phyloP scores from a whole-genome alignment of 176 grass and related monocot species.

The Typha latifolia region DNA sequence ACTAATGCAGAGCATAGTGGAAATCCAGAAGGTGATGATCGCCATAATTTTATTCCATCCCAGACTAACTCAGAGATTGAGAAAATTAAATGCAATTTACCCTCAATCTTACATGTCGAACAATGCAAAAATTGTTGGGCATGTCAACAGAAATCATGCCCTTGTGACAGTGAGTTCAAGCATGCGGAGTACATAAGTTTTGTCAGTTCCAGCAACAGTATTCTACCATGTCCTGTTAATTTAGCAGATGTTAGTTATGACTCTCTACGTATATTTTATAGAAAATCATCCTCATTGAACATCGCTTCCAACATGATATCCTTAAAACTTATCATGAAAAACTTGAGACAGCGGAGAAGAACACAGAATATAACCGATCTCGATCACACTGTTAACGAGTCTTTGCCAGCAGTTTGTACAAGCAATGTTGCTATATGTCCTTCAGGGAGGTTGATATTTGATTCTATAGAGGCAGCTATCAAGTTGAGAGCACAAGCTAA shows the following conservation, averaged over 20 bases:
- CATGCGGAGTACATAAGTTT: slow-evolving; percentile 12
- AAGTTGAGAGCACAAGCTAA: slow-evolving; percentile 29
- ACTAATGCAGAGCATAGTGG: slow-evolving; percentile 34
- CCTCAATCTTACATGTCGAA: slow-evolving; percentile 27
- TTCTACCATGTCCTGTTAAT: background rate
- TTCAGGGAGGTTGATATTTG: slow-evolving; percentile 48
- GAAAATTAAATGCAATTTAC: slow-evolving; percentile 20
- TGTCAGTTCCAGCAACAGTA: background rate
- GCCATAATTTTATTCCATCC: slow-evolving; percentile 5
- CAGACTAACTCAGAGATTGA: slow-evolving; percentile 13
- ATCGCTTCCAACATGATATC: slow-evolving; percentile 44
- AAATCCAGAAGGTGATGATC: slow-evolving; percentile 16
- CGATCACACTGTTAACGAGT: slow-evolving; percentile 36
- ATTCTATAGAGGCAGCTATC: slow-evolving; percentile 45
- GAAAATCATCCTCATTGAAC: background rate
- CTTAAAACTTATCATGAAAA: slow-evolving; percentile 52
- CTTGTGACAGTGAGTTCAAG: slow-evolving; percentile 9
- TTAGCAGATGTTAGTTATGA: background rate
- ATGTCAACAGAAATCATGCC: slow-evolving; percentile 21
- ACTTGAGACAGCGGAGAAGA: slow-evolving; percentile 50
- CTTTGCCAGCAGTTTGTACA: background rate
- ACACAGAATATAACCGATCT: slow-evolving; percentile 50
- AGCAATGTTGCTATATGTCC: slow-evolving; percentile 8
- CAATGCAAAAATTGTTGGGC: slow-evolving; percentile 23
- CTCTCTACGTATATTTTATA: background rate